Base-by-base conservation (phyloP, 108 stramenopile genomes). In the Nitzschia inconspicua region DNA sequence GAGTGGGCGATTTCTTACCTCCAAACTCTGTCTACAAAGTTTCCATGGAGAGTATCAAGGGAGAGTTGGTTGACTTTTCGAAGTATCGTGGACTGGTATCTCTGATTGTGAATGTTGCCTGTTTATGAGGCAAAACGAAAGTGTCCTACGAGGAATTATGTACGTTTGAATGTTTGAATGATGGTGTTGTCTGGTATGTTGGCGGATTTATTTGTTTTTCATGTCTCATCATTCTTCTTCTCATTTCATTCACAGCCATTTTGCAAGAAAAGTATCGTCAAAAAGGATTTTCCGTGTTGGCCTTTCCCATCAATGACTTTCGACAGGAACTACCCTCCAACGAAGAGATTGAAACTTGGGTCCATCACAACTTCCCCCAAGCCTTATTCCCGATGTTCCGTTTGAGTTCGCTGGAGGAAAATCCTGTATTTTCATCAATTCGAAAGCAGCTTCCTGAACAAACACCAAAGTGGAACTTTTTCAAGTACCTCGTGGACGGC, bases 281-380 rank as follows among this genome's bases (percentile, higher is more conserved):
- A 18, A 31, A 58, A 7, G 80, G 80, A 4, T 87, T 87, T 58
- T 57, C 65, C 4, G 84, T 87, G 14, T 37, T 87, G 65, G 89
- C 89, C 14, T 87, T 91, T 60, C 89, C 89, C 16, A 81, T 71
- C 1, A 85, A 84, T 50, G 84, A 85, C 55, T 91, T 83, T 67
- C 76, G 73, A 62, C 89, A 91, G 70, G 89, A 91, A 66, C 70
- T 76, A 28, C 78, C 58, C 10, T 73, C 77, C 27, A 78, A 90
- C 40, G 72, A 71, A 63, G 79, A 83, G 61, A 85, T 90, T 60
- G 54, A 62, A 34, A 60, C 43, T 10, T 87, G 78, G 58, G 66
- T 85, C 14, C n/a, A 68, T 8, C 44, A 77, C 8, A 51, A 85
- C 16, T 91, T 74, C 69, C 72, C 80, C n/a, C 59, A 78, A 48